Base-by-base conservation (phyloP, 2,329 filamentous ascomycete species). In the Mycocentrospora acerina region DNA sequence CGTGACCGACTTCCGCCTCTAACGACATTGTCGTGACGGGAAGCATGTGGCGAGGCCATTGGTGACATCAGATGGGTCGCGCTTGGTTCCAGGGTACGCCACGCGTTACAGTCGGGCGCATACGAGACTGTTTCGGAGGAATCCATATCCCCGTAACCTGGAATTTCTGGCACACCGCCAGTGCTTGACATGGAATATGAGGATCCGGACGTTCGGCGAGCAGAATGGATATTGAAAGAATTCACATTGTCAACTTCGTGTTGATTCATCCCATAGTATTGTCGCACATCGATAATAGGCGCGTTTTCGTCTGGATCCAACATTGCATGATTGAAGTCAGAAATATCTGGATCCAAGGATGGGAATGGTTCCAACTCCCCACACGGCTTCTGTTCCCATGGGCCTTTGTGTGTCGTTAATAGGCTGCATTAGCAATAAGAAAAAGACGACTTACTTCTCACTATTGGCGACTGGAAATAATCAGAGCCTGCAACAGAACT, bases 121-220 rank as follows among this genome's bases (percentile, higher is more conserved):
- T 84, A 85, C 10, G 83, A 85, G 22, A 81, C 78, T 25, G 81
- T 80, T 48, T 88, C 83, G 7, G 83, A 85, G 16, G 83, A 72
- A 12, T 84, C 82, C 57, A 85, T 80, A 48, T 89, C 84, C 40
- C 89, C 84, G 59, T 85, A 87, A 4, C 82, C 81, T 33, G 82
- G 76, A 63, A 86, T 80, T 53, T 88, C 84, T 4, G 82, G 84
- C 28, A 85, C 67, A 24, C 53, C 53, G 14, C 82, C 67, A 17
- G 62, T 69, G 46, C 69, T 86, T 12, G 85, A 88, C 69, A 88
- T 78, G 26, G 83, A 85, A 57, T 86, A 86, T 1, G 85, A 87
- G 2, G 85, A 87, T 32, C 83, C 83, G 14, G 85, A 87, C 73
- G 86, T 78, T 45, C 83, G 78, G 42, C 83, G 76, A 31, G 76